Evolutionary conservation across 129 eudicot genomes (phyloP).

Genomic region (Artemisia argyi): DNA sequence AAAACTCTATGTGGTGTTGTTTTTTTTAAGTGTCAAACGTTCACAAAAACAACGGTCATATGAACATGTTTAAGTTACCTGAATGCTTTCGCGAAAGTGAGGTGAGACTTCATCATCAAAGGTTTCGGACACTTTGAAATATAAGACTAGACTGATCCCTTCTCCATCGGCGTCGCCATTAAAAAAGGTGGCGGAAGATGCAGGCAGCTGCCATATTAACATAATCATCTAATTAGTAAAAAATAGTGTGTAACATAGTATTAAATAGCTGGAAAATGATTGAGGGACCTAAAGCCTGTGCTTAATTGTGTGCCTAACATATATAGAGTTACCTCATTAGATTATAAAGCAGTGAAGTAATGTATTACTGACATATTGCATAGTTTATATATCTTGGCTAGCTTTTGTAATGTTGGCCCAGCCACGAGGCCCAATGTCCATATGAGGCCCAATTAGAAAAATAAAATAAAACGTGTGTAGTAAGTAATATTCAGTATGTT

Average conservation of each 20-base stretch:
- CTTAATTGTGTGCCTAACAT: no score
- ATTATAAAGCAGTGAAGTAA: no score
- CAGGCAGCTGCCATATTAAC: slow-evolving; percentile 56
- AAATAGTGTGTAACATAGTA: background rate
- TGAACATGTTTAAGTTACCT: slow-evolving; percentile 38
- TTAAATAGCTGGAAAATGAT: no score
- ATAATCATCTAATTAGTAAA: no score
- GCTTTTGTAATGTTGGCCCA: no score
- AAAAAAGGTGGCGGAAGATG: slow-evolving; percentile 73
- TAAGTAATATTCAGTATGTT: background rate
- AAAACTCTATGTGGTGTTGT: background rate
- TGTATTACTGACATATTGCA: no score
- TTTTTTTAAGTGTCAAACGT: background rate
- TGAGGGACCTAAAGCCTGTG: no score
- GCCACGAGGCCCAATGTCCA: no score
- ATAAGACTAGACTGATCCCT: slow-evolving; percentile 77
- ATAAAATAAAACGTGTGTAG: background rate
- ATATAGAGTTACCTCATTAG: no score
- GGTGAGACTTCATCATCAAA: slow-evolving; percentile 58
- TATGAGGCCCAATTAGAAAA: background rate
- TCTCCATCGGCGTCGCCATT: slow-evolving; percentile 78
- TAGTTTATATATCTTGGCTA: no score
- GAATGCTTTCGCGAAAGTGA: slow-evolving; percentile 53
- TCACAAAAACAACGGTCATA: background rate
- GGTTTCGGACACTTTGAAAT: slow-evolving; percentile 66